Base-by-base conservation (phyloP, 2,329 filamentous ascomycete genomes). In the Sporothrix protearum region DNA sequence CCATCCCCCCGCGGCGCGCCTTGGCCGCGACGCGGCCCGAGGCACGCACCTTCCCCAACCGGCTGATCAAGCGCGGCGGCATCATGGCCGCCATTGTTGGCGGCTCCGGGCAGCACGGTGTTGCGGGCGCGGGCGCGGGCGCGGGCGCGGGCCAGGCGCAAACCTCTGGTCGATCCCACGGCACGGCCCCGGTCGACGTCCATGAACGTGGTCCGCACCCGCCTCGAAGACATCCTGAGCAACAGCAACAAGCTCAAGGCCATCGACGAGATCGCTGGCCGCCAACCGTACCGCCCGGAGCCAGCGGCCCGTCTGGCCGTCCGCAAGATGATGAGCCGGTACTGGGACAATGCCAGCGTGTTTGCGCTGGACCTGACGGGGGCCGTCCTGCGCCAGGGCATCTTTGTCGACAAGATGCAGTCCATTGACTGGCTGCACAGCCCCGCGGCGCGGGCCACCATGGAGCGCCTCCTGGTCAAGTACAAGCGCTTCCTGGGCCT, bases 351-450 rank as follows among this genome's bases (percentile, higher is more conserved):
- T 76, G 82, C 81, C n/a, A 87, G 86, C 1, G 82, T 83, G 0
- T 92, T 92, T 73, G 86, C 87, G 0, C 82, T 92, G 0, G 89
- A 92, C 73, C 86, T 92, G 1, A 81, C 84, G 4, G 87, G 88
- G 1, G 90, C 89, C 0, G 87, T 92, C 2, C 82, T 91, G 75
- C 83, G 91, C 0, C 91, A 93, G 77, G 86, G 87, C 22, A 82
- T 85, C 63, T 92, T 92, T 75, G 81, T 88, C 2, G 87, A 89
- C 72, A 92, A 95, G 81, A 94, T 95, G 91, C 84, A 87, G 75
- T 73, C 80, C 75, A 87, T 94, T 63, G 91, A 93, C 80, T 95
- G 92, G 92, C 82, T 94, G 1, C 92, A 92, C 78, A 91, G 89
- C 33, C 91, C 92, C 0, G 83, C 88, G 0, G 84, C 89, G 0